Evolutionary conservation across 1,139 yeast genomes (phyloP).

Genomic region (Candida sp.): DNA sequence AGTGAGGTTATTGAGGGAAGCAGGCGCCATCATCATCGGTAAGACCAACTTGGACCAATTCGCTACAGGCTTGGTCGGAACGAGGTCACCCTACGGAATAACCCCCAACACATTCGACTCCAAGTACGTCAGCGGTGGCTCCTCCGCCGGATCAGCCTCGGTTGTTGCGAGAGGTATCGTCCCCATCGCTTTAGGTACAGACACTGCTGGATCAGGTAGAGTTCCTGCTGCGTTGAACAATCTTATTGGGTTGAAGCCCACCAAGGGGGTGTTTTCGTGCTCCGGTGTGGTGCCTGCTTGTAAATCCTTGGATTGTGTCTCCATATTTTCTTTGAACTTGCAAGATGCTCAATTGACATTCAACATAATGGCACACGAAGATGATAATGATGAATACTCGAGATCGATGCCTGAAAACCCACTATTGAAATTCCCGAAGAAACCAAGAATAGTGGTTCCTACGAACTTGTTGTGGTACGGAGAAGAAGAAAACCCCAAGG

Average conservation of each 20-base stretch:
- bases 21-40: constrained; percentile 92
- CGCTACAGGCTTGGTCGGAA: constrained; percentile 97
- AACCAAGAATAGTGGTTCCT: constrained; percentile 81
- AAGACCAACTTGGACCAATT: constrained; percentile 96
- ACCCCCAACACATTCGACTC: constrained; percentile 79
- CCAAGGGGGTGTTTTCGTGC: constrained; percentile 85
- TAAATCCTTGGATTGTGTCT: constrained; percentile 90
- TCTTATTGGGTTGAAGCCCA: constrained; percentile 89
- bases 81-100: constrained; percentile 91
- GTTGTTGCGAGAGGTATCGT: constrained; percentile 90
- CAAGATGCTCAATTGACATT: constrained; percentile 84
- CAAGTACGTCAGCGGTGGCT: constrained; percentile 90
- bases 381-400: constrained; percentile 81
- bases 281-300: constrained; percentile 98
- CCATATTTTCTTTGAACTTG: constrained; percentile 77
- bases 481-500: constrained; percentile 73
- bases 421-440: constrained; percentile 54
- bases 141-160: constrained; percentile 94
- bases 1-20: constrained; percentile 68
- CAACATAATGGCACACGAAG: constrained; percentile 71
- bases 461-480: constrained; percentile 75
- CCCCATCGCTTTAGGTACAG: constrained; percentile 91
- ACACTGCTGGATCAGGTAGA: constrained; percentile 98
- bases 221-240: constrained; percentile 98
- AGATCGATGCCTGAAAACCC: constrained; percentile 75